Percentiles rank a stretch among this genome's conserved stretches.
Conservation (phyloP, 2,329 filamentous ascomycete species). For the Amauroascus niger region DNA sequence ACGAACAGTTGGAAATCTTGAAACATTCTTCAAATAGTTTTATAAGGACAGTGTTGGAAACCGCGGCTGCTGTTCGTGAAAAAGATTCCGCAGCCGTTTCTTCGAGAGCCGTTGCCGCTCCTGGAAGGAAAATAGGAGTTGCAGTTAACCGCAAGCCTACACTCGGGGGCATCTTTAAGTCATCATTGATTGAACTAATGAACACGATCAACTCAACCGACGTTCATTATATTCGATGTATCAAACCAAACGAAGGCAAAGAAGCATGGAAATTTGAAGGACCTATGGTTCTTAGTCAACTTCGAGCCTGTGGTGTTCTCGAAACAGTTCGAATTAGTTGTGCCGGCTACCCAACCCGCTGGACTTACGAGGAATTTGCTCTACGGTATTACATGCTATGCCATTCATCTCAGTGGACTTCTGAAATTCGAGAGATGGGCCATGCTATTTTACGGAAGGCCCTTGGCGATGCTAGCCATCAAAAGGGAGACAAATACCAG, state of each 20-base stretch:
- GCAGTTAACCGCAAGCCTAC: constrained; percentile 94
- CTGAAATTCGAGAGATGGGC: constrained; percentile 88
- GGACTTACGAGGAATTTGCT: constrained; percentile 98
- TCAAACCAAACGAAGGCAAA: constrained; percentile 97
- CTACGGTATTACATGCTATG: constrained; percentile 97
- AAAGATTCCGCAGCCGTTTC: constrained; percentile 62
- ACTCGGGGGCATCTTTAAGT: constrained; percentile 96
- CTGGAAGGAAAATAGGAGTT: constrained; percentile 77
- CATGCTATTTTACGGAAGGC: constrained; percentile 85
- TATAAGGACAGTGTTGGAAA: constrained; percentile 71
- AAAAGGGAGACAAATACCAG: constrained; percentile 87
- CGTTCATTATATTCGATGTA: constrained; percentile 97
- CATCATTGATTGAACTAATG: constrained; percentile 96
- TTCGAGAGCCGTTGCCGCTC: constrained; percentile 62
- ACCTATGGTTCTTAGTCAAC: constrained; percentile 94
- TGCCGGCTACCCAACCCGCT: constrained; percentile 91
- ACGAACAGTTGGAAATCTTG: constrained; percentile 93
- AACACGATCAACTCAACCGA: constrained; percentile 94
- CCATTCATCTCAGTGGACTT: constrained; percentile 79
- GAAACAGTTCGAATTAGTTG: constrained; percentile 97
- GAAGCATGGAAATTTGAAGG: constrained; percentile 97
- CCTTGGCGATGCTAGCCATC: constrained; percentile 63
- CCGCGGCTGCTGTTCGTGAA: constrained; percentile 76
- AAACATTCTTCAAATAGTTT: constrained; percentile 76
- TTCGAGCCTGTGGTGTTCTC: constrained; percentile 95